phyloP scores from a whole-genome alignment of 2,329 filamentous ascomycete genomes.

The Xylariaceae sp. region DNA sequence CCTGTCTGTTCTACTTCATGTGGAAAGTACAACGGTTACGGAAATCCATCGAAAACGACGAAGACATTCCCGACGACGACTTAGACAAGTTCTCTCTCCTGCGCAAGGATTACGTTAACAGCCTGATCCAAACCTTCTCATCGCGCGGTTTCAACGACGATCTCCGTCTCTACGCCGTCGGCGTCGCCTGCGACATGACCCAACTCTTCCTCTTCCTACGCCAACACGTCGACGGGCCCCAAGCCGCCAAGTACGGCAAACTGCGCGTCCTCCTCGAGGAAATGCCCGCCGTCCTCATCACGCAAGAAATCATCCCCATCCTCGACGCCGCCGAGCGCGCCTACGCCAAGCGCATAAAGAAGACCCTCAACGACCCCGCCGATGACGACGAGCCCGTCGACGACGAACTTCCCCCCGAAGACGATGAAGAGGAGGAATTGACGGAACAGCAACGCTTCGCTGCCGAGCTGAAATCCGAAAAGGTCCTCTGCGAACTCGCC shows the following conservation, averaged over 20 bases:
- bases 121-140: conserved; percentile 63
- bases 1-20: conserved; percentile 85
- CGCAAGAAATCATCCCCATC: conserved; percentile 65
- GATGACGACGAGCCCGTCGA: conserved; percentile 70
- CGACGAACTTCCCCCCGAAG: conserved; percentile 56
- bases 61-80: conserved; percentile 50
- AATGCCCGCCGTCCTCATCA: conserved; percentile 56
- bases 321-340: conserved; percentile 72
- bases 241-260: conserved; percentile 46
- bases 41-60: conserved; percentile 49
- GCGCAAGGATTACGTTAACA: conserved; percentile 53
- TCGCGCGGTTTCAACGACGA: conserved; percentile 68
- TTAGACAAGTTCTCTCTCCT: conserved; percentile 55
- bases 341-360: conserved; percentile 65
- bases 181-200: conserved; percentile 75
- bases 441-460: conserved; percentile 56
- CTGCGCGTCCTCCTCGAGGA: conserved; percentile 62
- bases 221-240: conserved; percentile 43
- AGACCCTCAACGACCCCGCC: conserved; percentile 56
- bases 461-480: conserved; percentile 70
- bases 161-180: conserved; percentile 68
- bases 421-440: conserved; percentile 50
- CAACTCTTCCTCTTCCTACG: conserved; percentile 72
- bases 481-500: conserved; percentile 78
- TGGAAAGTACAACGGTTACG: conserved; percentile 72